Evolutionary conservation across 2,329 filamentous ascomycete species (phyloP).

Genomic region (Beauveria bassiana): DNA sequence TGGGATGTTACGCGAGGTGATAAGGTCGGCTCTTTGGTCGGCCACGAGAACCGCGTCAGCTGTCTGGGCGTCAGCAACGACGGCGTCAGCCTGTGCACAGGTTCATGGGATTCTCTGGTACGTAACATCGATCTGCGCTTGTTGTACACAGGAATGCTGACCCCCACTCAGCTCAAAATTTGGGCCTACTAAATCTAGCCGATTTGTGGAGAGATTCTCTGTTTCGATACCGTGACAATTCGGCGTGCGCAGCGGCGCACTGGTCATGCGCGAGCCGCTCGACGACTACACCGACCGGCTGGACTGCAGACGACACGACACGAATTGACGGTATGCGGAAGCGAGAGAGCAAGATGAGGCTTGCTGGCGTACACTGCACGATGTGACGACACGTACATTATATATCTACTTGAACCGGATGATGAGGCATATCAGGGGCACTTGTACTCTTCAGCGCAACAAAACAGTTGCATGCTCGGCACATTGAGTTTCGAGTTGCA

Average conservation of each 20-base stretch:
- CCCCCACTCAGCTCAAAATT: slow-evolving; percentile 62
- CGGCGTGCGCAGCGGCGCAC: slow-evolving; percentile 1
- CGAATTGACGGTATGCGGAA: slow-evolving; percentile 4
- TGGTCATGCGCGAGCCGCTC: background rate
- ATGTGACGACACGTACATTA: slow-evolving; percentile 28
- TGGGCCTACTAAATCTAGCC: slow-evolving; percentile 62
- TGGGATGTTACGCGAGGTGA: slow-evolving; percentile 97
- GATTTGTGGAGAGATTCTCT: slow-evolving; percentile 15
- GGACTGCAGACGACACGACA: slow-evolving; percentile 1
- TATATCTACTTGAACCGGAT: slow-evolving; percentile 21
- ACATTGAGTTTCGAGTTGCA: background rate
- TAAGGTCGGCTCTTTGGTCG: slow-evolving; percentile 91
- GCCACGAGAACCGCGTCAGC: slow-evolving; percentile 98
- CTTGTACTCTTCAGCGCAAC: background rate
- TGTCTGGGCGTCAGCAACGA: slow-evolving; percentile 98
- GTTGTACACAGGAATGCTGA: slow-evolving; percentile 25
- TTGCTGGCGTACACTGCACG: slow-evolving; percentile 32
- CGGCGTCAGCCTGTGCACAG: slow-evolving; percentile 97
- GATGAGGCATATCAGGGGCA: slow-evolving; percentile 1
- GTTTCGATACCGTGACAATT: slow-evolving; percentile 22
- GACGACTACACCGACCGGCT: background rate
- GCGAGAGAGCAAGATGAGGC: slow-evolving; percentile 16
- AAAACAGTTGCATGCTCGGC: slow-evolving; percentile 3
- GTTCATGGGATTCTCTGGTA: slow-evolving; percentile 98
- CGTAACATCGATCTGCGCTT: slow-evolving; percentile 31